Evolutionary conservation across 345 rosid genomes (phyloP).

Genomic region (Eutrema yunnanense): DNA sequence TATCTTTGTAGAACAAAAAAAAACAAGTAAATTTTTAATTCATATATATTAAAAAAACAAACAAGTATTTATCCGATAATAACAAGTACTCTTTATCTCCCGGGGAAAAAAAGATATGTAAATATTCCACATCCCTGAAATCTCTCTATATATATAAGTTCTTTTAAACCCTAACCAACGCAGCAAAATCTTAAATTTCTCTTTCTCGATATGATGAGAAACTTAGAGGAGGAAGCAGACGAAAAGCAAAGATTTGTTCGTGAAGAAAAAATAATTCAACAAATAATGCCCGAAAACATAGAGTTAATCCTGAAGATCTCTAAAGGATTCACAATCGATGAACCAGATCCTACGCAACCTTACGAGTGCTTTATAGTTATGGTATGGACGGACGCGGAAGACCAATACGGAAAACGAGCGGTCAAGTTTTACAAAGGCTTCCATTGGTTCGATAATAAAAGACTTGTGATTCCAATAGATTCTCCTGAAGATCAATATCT

Average conservation of each 20-base stretch:
- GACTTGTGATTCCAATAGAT: neutral
- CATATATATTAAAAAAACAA: too few species aligned
- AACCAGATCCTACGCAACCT: neutral
- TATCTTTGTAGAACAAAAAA: too few species aligned
- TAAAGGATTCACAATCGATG: neutral
- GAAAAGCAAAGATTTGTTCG: neutral
- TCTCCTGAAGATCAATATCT: neutral
- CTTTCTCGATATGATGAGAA: neutral
- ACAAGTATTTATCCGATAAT: too few species aligned
- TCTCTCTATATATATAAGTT: neutral
- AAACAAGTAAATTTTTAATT: too few species aligned
- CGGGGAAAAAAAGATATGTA: neutral
- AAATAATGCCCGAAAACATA: neutral
- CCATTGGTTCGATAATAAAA: neutral
- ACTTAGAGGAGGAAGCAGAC: neutral
- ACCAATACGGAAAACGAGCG: neutral
- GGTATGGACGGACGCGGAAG: neutral
- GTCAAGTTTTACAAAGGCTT: neutral
- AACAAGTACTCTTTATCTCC: neutral
- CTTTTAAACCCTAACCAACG: neutral
- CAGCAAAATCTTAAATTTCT: neutral
- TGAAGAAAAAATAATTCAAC: neutral
- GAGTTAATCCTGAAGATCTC: neutral
- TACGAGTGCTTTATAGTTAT: neutral
- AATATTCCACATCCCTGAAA: neutral